A percentile compares a stretch with the other conserved stretches of the same genome.
Evolutionary conservation across 306 rosid species (phyloP).

Genomic region (Crataegus laevigata): DNA sequence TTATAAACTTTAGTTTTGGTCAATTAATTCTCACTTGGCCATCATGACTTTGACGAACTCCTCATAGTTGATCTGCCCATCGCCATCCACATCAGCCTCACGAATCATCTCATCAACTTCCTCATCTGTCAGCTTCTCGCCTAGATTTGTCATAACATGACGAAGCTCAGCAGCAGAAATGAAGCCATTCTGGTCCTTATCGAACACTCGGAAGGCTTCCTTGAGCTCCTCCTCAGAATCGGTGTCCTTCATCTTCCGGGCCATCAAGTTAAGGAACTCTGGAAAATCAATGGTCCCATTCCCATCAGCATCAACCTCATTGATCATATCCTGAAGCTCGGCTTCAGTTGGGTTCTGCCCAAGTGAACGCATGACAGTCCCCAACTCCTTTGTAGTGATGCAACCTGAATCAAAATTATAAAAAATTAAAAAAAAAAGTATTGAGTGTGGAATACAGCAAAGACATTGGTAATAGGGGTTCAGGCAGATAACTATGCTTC

Average conservation of each 20-base stretch:
- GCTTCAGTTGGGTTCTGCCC: constrained; percentile 90
- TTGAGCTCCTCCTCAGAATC: constrained; percentile 81
- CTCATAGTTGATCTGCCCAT: constrained; percentile 74
- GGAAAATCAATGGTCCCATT: constrained; percentile 81
- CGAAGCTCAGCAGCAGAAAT: constrained; percentile 89
- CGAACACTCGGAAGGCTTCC: constrained; percentile 80
- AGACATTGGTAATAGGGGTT: neutral
- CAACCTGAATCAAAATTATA: constrained; percentile 37
- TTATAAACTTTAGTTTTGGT: constrained; percentile 20
- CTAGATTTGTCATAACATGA: constrained; percentile 79
- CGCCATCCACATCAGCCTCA: constrained; percentile 79
- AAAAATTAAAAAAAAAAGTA: neutral
- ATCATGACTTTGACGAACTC: constrained; percentile 85
- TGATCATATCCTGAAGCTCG: constrained; percentile 76
- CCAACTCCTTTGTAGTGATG: constrained; percentile 77
- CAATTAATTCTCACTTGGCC: constrained; percentile 59
- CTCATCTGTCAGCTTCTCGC: constrained; percentile 83
- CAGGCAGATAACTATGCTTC: neutral
- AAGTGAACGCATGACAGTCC: constrained; percentile 74
- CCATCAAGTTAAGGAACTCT: constrained; percentile 77
- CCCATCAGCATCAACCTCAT: constrained; percentile 82
- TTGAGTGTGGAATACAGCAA: neutral
- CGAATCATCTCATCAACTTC: constrained; percentile 84
- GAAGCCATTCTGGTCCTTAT: constrained; percentile 86
- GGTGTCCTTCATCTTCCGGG: constrained; percentile 76